Evolutionary conservation across 2,329 filamentous ascomycete species (phyloP).

Genomic region (Phialophora tarda): DNA sequence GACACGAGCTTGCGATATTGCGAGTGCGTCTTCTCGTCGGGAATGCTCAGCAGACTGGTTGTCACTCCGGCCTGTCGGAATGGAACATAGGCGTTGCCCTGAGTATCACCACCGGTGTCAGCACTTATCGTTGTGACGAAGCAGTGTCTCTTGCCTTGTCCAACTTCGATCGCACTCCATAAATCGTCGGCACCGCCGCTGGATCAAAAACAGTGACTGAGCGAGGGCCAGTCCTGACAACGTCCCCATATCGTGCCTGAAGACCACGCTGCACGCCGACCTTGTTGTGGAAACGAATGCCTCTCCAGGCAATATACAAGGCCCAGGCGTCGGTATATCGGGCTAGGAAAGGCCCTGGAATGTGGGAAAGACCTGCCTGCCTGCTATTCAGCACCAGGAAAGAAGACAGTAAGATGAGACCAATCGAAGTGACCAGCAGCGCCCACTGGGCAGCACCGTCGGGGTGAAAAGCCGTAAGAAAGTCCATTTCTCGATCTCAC

Average conservation of each 20-base stretch:
- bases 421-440: neutral
- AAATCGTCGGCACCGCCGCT: conserved; percentile 36
- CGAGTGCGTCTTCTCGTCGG: conserved; percentile 74
- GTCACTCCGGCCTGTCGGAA: conserved; percentile 65
- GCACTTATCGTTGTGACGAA: neutral
- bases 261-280: conserved; percentile 10
- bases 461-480: neutral
- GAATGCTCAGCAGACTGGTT: conserved; percentile 76
- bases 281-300: conserved; percentile 26
- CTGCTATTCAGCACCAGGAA: conserved; percentile 11
- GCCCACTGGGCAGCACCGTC: conserved; percentile 3
- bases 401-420: conserved; percentile 1
- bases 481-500: neutral
- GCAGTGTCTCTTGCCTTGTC: conserved; percentile 18
- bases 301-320: conserved; percentile 36
- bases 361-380: conserved; percentile 44
- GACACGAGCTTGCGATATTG: conserved; percentile 76
- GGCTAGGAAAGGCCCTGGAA: conserved; percentile 41
- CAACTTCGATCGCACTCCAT: conserved; percentile 27
- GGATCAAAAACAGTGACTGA: conserved; percentile 41
- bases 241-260: conserved; percentile 38
- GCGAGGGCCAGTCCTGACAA: conserved; percentile 41
- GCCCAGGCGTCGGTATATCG: conserved; percentile 38
- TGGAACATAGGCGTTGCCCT: conserved; percentile 21
- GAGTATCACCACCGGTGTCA: neutral